A percentile compares a stretch with the other conserved stretches of the same genome.
Conservation (phyloP, 2,329 filamentous ascomycete species). For the Bipolaris zeicola region DNA sequence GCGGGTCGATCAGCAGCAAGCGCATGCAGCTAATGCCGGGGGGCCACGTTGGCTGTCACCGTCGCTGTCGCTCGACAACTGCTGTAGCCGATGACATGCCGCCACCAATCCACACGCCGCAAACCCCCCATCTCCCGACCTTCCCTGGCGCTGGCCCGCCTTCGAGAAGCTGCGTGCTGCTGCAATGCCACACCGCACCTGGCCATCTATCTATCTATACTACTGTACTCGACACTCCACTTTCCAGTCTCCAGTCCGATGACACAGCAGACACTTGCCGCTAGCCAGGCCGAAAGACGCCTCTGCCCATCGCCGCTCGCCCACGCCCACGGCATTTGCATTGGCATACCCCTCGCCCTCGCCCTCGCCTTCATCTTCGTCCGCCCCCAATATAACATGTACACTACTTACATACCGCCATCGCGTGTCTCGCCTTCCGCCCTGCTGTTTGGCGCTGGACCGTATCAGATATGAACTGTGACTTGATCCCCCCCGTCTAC, state of each 20-base stretch:
- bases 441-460: no score
- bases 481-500: no score
- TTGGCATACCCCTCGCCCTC: not conserved
- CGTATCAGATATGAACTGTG: no score
- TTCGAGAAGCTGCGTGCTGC: conserved; percentile 24
- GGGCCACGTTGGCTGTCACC: conserved; percentile 46
- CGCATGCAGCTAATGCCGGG: conserved; percentile 48
- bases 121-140: not conserved
- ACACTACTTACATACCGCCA: no score
- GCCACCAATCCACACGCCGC: conserved; percentile 21
- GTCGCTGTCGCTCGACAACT: conserved; percentile 14
- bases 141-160: conserved; percentile 13
- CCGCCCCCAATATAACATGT: no score
- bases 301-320: not conserved
- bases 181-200: conserved; percentile 13
- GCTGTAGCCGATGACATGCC: conserved; percentile 29
- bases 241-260: conserved; percentile 15
- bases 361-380: not conserved
- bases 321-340: no score
- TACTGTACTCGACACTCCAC: no score
- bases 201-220: no score
- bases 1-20: conserved; percentile 50
- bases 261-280: conserved; percentile 14
- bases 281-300: not conserved
- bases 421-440: no score